A percentile compares a stretch with the other conserved stretches of the same genome.
phyloP scores from a whole-genome alignment of 2,329 filamentous ascomycete genomes.

The Sporothrix phasma region DNA sequence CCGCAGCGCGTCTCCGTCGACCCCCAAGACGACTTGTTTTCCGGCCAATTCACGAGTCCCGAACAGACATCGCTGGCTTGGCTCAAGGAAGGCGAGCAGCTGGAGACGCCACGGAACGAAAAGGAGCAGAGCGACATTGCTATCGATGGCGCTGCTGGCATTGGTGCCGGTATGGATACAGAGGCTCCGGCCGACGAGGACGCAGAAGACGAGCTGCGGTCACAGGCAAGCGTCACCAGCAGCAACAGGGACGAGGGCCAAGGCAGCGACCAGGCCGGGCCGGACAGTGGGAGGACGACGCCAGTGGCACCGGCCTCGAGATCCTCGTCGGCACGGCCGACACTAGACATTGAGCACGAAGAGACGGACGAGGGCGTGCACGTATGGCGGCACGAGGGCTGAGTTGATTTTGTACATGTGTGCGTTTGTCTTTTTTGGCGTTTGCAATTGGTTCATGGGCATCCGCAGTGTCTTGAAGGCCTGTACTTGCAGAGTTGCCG shows the following conservation, averaged over 20 bases:
- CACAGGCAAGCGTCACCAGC: background rate
- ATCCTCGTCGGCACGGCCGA: background rate
- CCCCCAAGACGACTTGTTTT: constrained; percentile 25
- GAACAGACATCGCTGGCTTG: background rate
- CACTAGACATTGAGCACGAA: background rate
- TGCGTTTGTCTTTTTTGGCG: background rate
- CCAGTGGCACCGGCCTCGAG: background rate
- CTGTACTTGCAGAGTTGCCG: background rate
- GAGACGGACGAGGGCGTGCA: constrained; percentile 15
- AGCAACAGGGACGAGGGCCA: constrained; percentile 4
- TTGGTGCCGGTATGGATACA: too few relatives aligned
- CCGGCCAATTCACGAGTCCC: background rate
- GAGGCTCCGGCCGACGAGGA: background rate
- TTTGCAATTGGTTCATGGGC: background rate
- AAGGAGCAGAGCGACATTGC: background rate
- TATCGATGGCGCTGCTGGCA: too few relatives aligned
- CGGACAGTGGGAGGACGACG: background rate
- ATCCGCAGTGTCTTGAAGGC: background rate
- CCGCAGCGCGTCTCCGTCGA: constrained; percentile 38
- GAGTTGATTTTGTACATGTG: background rate
- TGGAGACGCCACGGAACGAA: background rate
- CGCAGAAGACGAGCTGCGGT: background rate
- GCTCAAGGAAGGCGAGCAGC: constrained; percentile 2
- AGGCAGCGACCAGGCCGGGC: background rate
- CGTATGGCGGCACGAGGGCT: constrained; percentile 12